A percentile compares a stretch with the other conserved stretches of the same genome.
phyloP scores from a whole-genome alignment of 768 basidiomycete genomes.

The Tubosaeta sp. region DNA sequence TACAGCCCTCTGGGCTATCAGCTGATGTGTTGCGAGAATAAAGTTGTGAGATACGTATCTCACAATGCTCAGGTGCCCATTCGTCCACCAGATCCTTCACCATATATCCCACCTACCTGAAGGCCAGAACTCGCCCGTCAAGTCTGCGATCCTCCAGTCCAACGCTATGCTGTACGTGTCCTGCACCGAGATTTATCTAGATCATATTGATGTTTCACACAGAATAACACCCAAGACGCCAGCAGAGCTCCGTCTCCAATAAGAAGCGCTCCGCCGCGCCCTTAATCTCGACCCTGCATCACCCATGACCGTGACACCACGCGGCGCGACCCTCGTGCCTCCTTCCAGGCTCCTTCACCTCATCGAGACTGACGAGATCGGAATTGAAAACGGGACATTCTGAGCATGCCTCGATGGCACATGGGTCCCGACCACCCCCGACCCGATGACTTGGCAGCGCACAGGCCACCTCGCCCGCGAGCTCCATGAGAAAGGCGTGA shows the following conservation, averaged over 20 bases:
- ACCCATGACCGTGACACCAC: constrained; percentile 43
- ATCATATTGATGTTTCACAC: constrained; percentile 3
- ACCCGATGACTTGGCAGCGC: constrained; percentile 67
- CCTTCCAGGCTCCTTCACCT: constrained; percentile 48
- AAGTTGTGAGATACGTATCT: not conserved
- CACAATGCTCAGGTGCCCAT: constrained; percentile 51
- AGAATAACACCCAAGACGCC: constrained; percentile 59
- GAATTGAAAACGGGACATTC: constrained; percentile 56
- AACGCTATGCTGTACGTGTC: constrained; percentile 63
- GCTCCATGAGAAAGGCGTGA: constrained; percentile 54
- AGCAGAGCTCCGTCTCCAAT: constrained; percentile 55
- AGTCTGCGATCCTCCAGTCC: constrained; percentile 64
- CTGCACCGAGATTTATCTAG: not conserved
- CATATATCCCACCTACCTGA: constrained; percentile 60
- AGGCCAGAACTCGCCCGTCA: constrained; percentile 57
- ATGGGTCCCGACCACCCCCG: constrained; percentile 52
- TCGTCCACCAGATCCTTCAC: constrained; percentile 74
- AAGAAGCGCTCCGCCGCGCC: constrained; percentile 54
- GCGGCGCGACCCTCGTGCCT: constrained; percentile 45
- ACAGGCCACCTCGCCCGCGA: constrained; percentile 53
- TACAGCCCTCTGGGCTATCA: constrained; percentile 67
- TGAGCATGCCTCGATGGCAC: constrained; percentile 58
- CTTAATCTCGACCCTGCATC: constrained; percentile 52
- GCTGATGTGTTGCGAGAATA: constrained; percentile 43
- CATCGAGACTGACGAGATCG: constrained; percentile 56